A percentile compares a stretch with the other conserved stretches of the same genome.
phyloP scores from a whole-genome alignment of 2,329 filamentous ascomycete species.

The Geosmithia morbida region DNA sequence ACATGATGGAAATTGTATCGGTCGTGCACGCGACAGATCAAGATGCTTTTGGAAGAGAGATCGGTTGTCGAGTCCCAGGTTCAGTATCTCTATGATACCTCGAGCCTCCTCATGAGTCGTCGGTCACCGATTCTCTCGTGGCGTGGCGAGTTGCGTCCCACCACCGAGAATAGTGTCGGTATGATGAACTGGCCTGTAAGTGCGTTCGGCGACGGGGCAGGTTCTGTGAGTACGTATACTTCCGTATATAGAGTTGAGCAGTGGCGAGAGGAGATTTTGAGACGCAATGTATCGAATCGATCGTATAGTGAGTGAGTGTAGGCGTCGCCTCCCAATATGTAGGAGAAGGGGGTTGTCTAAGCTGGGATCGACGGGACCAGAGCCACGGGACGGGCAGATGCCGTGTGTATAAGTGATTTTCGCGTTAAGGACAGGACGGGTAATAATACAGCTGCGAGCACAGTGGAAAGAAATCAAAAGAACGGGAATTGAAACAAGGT shows the following conservation, averaged over 20 bases:
- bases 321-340: background rate
- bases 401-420: background rate
- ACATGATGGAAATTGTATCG: constrained; percentile 9
- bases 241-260: background rate
- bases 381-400: background rate
- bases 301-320: background rate
- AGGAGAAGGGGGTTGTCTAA: background rate
- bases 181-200: background rate
- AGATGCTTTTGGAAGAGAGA: background rate
- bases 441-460: background rate
- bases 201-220: background rate
- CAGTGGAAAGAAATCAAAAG: background rate
- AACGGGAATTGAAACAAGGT: background rate
- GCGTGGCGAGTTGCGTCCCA: background rate
- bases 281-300: background rate
- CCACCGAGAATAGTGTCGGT: background rate
- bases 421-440: background rate
- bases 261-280: background rate
- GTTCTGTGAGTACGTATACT: no score
- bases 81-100: background rate
- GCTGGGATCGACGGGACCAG: background rate
- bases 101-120: background rate
- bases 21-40: background rate
- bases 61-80: background rate
- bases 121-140: background rate